Percentiles rank a stretch among this genome's conserved stretches.
Conservation (phyloP, 768 basidiomycete species). For the Pulveroboletus sp. region DNA sequence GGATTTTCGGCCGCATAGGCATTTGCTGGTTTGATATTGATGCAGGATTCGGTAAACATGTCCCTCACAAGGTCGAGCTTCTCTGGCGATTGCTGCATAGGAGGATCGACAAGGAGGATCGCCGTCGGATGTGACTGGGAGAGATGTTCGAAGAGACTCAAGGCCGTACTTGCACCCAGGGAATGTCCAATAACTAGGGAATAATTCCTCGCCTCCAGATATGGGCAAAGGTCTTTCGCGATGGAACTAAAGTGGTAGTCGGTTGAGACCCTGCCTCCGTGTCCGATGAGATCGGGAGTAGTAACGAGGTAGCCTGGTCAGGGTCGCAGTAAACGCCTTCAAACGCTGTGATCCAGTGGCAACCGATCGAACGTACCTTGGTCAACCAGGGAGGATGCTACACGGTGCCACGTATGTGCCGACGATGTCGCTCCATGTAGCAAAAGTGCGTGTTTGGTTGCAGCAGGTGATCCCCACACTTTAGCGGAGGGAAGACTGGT, state of each 20-base stretch:
- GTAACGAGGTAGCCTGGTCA: conserved; percentile 19
- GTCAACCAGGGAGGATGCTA: conserved; percentile 13
- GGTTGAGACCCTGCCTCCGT: conserved; percentile 6
- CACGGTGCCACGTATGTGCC: conserved; percentile 16
- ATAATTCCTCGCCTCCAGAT: conserved; percentile 9
- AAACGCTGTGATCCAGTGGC: not conserved
- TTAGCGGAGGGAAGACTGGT: conserved; percentile 13
- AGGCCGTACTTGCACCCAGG: conserved; percentile 1
- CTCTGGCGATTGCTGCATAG: not conserved
- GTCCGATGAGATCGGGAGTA: conserved; percentile 21
- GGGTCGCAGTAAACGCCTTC: not conserved
- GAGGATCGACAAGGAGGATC: conserved; percentile 18
- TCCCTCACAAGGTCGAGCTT: not conserved
- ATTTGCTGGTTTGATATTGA: not conserved
- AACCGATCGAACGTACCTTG: conserved; percentile 7
- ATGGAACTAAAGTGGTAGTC: conserved; percentile 14
- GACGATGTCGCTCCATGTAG: conserved; percentile 24
- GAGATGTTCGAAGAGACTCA: conserved; percentile 12
- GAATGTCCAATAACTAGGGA: conserved; percentile 20
- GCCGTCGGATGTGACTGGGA: conserved; percentile 5
- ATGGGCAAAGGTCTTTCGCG: conserved; percentile 16
- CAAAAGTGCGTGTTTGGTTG: conserved; percentile 23
- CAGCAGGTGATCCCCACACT: conserved; percentile 19
- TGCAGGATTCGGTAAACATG: not conserved
- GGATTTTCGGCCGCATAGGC: conserved; percentile 2